Base-by-base conservation (phyloP, 2,329 filamentous ascomycete genomes). In the Amesomyces nigricolor region DNA sequence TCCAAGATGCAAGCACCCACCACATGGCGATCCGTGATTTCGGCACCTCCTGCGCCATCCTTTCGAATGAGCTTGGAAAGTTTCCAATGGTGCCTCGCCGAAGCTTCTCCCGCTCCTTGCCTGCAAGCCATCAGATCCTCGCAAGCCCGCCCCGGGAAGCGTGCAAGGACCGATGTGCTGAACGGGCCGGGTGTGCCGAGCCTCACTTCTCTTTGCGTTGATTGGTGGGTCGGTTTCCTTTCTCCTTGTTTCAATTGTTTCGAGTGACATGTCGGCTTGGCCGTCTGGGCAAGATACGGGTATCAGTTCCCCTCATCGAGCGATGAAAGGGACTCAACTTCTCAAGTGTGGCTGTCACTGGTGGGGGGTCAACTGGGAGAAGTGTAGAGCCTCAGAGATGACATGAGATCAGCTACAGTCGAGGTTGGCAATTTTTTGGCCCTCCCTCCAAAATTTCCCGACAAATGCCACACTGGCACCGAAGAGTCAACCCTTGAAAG, bases 71-170 rank as follows among this genome's bases (percentile, higher is more conserved):
- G 35, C 17, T 53, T 53, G 13, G 42, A 5, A 58, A 47, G 56
- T 59, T 64, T 63, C 62, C 58, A 63, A 37, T 43, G 22, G 22
- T 48, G 51, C 57, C 63, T 64, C 61, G 53, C 42, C 49, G 44
- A 61, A 55, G 55, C 61, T 64, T 64, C 62, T 64, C 59, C 58
- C 59, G 62, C 58, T 43, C 39, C 50, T 53, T 35, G 29, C 42
- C 22, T 35, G 22, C 40, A 26, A 26, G 46, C 54, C n/a, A 17
- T 51, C 54, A 54, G 59, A 58, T 54, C 57, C 44, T 53, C 32
- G 51, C 44, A 40, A 43, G 42, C 52, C 39, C 35, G 43, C 47
- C 30, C 44, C 53, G 52, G 49, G 53, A 51, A 49, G 32, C 43
- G 43, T 37, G 53, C 53, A 56, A 47, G 54, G 51, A 44, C 52